Base-by-base conservation (phyloP, 257 asterid genomes). In the Avicennia marina region DNA sequence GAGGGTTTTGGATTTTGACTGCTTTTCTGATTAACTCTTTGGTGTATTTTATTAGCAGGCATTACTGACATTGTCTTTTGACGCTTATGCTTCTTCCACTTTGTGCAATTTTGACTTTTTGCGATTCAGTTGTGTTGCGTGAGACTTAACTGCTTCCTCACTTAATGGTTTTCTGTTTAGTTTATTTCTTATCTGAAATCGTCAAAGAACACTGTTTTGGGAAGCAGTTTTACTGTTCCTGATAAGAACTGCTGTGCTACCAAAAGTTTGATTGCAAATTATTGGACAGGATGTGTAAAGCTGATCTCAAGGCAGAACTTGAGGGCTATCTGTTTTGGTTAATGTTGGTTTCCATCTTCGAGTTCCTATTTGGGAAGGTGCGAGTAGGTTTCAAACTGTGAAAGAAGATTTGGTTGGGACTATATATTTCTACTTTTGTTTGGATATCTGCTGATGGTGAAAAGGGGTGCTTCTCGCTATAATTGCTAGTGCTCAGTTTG, bases 71-170 rank as follows among this genome's bases (percentile, higher is more conserved):
- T 50, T 39, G 41, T 1, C 9, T 20, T 42, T 29, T 12, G 41
- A 34, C 51, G 25, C 40, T 52, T 8, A 13, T 18, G 20, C 3
- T 49, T 21, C 24, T 19, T 43, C 22, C n/a, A 16, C 33, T 54
- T 38, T 65, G 45, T 45, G 66, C 21, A 43, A 51, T 54, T 41
- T 77, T 65, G 70, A 67, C 70, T 51, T 67, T 66, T 32, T 42
- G 26, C 36, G 63, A 56, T 71, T 63, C 36, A 41, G 17, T 26
- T 31, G 16, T 50, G 48, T n/a, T n/a, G n/a, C n/a, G n/a, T n/a
- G 65, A 62, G 29, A 36, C 7, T 64, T 22, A 2, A 22, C 45
- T 29, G 55, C 31, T 19, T 51, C 22, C 38, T 63, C 31, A 6
- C 31, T 21, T 22, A 12, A 12, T 13, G 0, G 15, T 31, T 20